A percentile compares a stretch with the other conserved stretches of the same genome.
Conservation (phyloP, 1,284 basidiomycete species). For the Tilletia horrida region DNA sequence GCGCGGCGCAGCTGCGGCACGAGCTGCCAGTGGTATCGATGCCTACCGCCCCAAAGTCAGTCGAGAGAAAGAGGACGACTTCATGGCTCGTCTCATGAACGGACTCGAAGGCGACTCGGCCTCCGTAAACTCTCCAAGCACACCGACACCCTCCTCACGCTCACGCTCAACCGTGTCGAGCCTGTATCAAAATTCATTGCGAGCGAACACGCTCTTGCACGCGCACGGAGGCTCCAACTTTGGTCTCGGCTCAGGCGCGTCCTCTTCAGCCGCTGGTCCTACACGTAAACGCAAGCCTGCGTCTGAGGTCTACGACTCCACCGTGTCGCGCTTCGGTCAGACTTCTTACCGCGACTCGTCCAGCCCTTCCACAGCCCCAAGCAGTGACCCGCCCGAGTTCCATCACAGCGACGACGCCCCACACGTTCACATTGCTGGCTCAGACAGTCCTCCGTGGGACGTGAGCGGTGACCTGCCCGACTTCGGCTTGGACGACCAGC, state of each 20-base stretch:
- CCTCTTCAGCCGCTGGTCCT: not conserved
- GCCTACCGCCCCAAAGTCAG: slow-evolving; percentile 38
- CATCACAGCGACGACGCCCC: slow-evolving; percentile 13
- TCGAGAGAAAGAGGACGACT: slow-evolving; percentile 51
- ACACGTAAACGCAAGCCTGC: slow-evolving; percentile 32
- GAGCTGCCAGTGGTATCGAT: slow-evolving; percentile 22
- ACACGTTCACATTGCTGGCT: slow-evolving; percentile 42
- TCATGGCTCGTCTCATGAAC: slow-evolving; percentile 50
- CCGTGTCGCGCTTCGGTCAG: slow-evolving; percentile 11
- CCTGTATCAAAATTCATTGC: slow-evolving; percentile 11
- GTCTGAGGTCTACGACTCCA: slow-evolving; percentile 9
- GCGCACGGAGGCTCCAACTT: slow-evolving; percentile 16
- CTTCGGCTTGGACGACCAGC: slow-evolving; percentile 14
- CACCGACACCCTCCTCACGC: slow-evolving; percentile 25
- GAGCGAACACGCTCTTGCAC: slow-evolving; percentile 16
- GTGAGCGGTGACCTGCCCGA: slow-evolving; percentile 32
- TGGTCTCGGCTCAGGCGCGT: not conserved
- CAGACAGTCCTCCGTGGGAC: slow-evolving; percentile 48
- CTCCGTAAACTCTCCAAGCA: not conserved
- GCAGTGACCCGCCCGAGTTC: slow-evolving; percentile 10
- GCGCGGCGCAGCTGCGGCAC: slow-evolving; percentile 9
- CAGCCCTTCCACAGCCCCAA: slow-evolving; percentile 8
- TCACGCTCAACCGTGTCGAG: slow-evolving; percentile 22
- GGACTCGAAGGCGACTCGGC: slow-evolving; percentile 27
- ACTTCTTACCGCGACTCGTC: slow-evolving; percentile 9